Evolutionary conservation across 202 grass and related monocot genomes (phyloP).

Genomic region (Panicum virgatum): DNA sequence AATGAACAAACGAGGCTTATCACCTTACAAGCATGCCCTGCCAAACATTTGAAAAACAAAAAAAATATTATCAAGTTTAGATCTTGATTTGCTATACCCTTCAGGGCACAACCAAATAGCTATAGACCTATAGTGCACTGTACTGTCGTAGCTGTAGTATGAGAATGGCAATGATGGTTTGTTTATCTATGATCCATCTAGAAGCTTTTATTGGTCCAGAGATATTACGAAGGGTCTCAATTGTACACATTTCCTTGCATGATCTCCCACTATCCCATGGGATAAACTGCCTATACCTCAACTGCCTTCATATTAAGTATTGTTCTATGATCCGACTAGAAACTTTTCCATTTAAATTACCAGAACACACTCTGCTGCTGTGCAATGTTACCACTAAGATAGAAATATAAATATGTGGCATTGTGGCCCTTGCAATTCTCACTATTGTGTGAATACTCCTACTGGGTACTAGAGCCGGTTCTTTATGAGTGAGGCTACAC

Average conservation of each 20-base stretch:
- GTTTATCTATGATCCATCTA: background rate
- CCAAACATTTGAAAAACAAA: background rate
- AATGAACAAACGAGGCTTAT: background rate
- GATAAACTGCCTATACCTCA: background rate
- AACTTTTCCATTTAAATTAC: background rate
- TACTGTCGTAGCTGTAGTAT: background rate
- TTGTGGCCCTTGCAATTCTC: background rate
- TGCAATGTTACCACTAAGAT: background rate
- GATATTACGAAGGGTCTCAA: background rate
- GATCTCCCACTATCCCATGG: background rate
- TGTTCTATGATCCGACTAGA: background rate
- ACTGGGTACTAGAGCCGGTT: background rate
- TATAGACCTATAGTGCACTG: background rate
- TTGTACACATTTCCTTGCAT: background rate
- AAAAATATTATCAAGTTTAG: conserved; percentile 5
- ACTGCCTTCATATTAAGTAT: background rate
- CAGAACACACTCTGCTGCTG: background rate
- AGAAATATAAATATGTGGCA: background rate
- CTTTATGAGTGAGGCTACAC: background rate
- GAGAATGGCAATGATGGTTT: conserved; percentile 5
- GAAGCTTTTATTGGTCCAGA: background rate
- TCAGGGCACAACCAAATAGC: conserved; percentile 3
- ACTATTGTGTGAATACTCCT: background rate
- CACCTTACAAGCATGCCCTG: background rate
- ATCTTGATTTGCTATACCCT: conserved; percentile 27